Conservation (phyloP, 352 stramenopile species). For the Globisporangium rhizosaccharum region DNA sequence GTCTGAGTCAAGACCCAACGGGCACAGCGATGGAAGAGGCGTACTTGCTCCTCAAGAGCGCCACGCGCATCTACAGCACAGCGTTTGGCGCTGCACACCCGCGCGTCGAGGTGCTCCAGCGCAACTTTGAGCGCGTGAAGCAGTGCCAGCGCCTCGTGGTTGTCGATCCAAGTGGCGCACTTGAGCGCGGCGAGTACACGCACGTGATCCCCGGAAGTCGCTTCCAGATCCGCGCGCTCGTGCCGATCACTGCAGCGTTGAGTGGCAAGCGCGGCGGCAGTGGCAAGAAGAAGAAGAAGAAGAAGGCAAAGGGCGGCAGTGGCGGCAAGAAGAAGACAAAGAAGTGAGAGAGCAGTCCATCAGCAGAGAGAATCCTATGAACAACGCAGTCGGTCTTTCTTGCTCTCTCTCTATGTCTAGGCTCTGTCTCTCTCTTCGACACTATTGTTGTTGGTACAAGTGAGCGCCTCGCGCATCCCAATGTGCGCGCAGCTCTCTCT, state of each 20-base stretch:
- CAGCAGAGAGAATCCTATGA: slow-evolving; percentile 33
- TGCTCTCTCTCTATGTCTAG: not conserved
- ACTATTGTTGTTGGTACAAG: not conserved
- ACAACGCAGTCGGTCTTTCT: not conserved
- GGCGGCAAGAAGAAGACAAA: slow-evolving; percentile 18
- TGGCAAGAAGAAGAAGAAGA: slow-evolving; percentile 19
- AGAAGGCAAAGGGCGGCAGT: not conserved
- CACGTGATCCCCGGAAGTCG: slow-evolving; percentile 58
- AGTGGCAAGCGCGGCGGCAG: slow-evolving; percentile 9
- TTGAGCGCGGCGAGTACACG: slow-evolving; percentile 46
- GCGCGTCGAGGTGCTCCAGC: slow-evolving; percentile 33
- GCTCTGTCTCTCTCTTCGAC: not conserved
- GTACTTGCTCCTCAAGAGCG: slow-evolving; percentile 52
- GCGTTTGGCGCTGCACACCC: slow-evolving; percentile 38
- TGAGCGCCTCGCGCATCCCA: slow-evolving; percentile 6
- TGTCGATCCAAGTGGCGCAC: slow-evolving; percentile 29
- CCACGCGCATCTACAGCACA: slow-evolving; percentile 38
- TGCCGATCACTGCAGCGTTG: slow-evolving; percentile 20
- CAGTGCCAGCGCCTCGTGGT: slow-evolving; percentile 36
- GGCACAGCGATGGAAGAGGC: slow-evolving; percentile 37
- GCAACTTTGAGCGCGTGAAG: slow-evolving; percentile 44
- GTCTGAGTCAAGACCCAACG: slow-evolving; percentile 34
- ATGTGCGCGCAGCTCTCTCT: slow-evolving; percentile 4
- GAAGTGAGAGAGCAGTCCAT: slow-evolving; percentile 17
- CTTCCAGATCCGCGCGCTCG: slow-evolving; percentile 66